Conservation (phyloP, 2,329 filamentous ascomycete genomes). For the Penicillium aurantiogriseum region DNA sequence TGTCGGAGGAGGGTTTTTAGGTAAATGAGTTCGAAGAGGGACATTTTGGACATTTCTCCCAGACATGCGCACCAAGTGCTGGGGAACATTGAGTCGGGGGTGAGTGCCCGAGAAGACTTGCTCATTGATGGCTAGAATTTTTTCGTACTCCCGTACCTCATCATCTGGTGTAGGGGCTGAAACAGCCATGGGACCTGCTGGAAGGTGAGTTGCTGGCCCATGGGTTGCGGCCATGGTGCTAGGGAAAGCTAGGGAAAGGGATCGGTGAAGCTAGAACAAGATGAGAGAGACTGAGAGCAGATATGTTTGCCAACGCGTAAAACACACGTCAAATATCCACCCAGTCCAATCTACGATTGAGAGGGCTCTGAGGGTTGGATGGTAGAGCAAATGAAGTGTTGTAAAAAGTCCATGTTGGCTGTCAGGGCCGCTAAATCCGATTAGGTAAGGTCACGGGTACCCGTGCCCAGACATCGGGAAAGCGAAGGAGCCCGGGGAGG, state of each 20-base stretch:
- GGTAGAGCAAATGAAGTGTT: conserved; percentile 7
- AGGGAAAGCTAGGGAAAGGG: conserved; percentile 14
- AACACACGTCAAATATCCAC: conserved; percentile 1
- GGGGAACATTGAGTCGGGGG: conserved; percentile 58
- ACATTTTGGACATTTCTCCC: conserved; percentile 36
- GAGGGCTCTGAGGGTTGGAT: conserved; percentile 8
- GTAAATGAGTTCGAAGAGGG: conserved; percentile 30
- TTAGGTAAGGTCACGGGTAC: conserved; percentile 20
- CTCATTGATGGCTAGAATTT: conserved; percentile 78
- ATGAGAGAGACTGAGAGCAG: conserved; percentile 4
- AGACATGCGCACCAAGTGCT: conserved; percentile 50
- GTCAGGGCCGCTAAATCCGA: conserved; percentile 9
- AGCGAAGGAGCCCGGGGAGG: neutral
- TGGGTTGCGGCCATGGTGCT: conserved; percentile 33
- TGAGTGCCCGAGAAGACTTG: conserved; percentile 72
- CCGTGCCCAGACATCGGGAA: neutral
- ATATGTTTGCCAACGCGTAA: neutral
- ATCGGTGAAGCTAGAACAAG: conserved; percentile 6
- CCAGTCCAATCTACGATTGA: conserved; percentile 9
- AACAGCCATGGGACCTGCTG: conserved; percentile 30
- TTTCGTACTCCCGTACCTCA: conserved; percentile 70
- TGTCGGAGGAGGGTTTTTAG: conserved; percentile 17
- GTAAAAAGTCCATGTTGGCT: conserved; percentile 12
- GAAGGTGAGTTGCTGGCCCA: conserved; percentile 31
- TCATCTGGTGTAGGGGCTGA: conserved; percentile 43